A percentile compares a stretch with the other conserved stretches of the same genome.
Conservation (phyloP, 371 early-diverging fungal species). For the Lichtheimia ornata region DNA sequence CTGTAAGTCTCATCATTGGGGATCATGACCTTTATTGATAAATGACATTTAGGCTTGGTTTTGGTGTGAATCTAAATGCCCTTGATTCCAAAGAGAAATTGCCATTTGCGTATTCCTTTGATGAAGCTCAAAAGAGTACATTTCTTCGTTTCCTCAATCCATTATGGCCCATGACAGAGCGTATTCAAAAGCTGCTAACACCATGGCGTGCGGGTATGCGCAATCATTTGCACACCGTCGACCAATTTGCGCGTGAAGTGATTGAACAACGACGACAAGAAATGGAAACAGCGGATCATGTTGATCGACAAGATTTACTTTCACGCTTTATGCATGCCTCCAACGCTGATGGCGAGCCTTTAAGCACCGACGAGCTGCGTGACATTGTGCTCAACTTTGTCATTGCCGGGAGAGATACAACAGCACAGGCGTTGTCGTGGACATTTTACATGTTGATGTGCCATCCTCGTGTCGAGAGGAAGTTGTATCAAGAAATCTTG, state of each 20-base stretch:
- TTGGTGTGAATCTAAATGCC: slow-evolving; percentile 46
- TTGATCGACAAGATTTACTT: slow-evolving; percentile 51
- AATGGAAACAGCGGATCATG: slow-evolving; percentile 11
- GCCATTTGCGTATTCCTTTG: slow-evolving; percentile 62
- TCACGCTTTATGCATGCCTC: slow-evolving; percentile 58
- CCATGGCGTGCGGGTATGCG: slow-evolving; percentile 31
- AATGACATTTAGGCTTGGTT: slow-evolving; percentile 36
- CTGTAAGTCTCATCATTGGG: slow-evolving; percentile 21
- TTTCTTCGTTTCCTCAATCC: slow-evolving; percentile 50
- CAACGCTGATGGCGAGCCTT: slow-evolving; percentile 53
- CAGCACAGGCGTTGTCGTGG: slow-evolving; percentile 74
- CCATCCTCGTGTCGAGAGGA: slow-evolving; percentile 52
- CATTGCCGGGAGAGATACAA: slow-evolving; percentile 70
- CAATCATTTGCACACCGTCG: slow-evolving; percentile 42
- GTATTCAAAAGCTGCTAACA: slow-evolving; percentile 15
- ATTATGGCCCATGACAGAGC: slow-evolving; percentile 28
- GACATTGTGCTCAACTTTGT: slow-evolving; percentile 74
- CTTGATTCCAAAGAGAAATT: slow-evolving; percentile 26
- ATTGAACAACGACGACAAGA: slow-evolving; percentile 43
- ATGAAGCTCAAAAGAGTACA: slow-evolving; percentile 43
- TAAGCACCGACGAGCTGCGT: slow-evolving; percentile 50
- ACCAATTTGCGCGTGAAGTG: slow-evolving; percentile 47
- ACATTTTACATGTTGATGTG: slow-evolving; percentile 57
- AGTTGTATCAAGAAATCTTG: slow-evolving; percentile 58
- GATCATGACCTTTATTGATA: neutral